Percentiles rank a stretch among this genome's conserved stretches.
phyloP scores from a whole-genome alignment of 371 early-diverging fungal genomes.

The Gilbertella persicaria region DNA sequence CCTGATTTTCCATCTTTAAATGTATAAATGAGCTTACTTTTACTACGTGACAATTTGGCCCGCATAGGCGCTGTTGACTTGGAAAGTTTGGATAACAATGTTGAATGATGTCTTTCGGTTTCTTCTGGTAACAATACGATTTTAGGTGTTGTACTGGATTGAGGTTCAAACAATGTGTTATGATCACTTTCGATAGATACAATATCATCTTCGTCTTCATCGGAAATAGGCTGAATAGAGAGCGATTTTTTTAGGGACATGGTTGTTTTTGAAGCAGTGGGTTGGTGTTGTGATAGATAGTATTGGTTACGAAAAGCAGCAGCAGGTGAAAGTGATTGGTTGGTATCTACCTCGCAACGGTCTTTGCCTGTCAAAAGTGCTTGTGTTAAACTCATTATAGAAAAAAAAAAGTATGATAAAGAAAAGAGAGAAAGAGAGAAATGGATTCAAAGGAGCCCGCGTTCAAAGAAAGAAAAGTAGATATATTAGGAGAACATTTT shows the following conservation, averaged over 20 bases:
- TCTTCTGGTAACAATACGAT: conserved; percentile 30
- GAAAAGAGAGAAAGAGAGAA: conserved; percentile 3
- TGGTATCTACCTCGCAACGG: not conserved
- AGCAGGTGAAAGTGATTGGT: conserved; percentile 29
- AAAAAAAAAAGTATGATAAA: not conserved
- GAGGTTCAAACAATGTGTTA: conserved; percentile 28
- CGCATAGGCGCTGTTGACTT: conserved; percentile 52
- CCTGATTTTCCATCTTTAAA: conserved; percentile 3
- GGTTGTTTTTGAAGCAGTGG: not conserved
- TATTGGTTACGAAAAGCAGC: conserved; percentile 44
- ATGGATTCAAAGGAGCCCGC: not conserved
- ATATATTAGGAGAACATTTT: conserved; percentile 1
- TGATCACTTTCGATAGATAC: conserved; percentile 14
- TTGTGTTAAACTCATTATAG: conserved; percentile 4
- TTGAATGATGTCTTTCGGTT: conserved; percentile 17
- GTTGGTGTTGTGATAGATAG: conserved; percentile 28
- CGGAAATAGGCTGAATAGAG: conserved; percentile 17
- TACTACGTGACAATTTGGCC: conserved; percentile 41
- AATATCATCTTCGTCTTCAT: conserved; percentile 3
- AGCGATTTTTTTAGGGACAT: conserved; percentile 26
- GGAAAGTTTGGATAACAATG: conserved; percentile 39
- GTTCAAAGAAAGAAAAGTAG: conserved; percentile 7
- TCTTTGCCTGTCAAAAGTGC: not conserved
- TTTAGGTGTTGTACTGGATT: conserved; percentile 32
- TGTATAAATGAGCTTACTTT: conserved; percentile 16